These are phyloP conservation scores for Nothophaeocryptopus gaeumannii DNA, from an alignment of 2,329 filamentous ascomycete species.

Conservation along the genomic window DNA sequence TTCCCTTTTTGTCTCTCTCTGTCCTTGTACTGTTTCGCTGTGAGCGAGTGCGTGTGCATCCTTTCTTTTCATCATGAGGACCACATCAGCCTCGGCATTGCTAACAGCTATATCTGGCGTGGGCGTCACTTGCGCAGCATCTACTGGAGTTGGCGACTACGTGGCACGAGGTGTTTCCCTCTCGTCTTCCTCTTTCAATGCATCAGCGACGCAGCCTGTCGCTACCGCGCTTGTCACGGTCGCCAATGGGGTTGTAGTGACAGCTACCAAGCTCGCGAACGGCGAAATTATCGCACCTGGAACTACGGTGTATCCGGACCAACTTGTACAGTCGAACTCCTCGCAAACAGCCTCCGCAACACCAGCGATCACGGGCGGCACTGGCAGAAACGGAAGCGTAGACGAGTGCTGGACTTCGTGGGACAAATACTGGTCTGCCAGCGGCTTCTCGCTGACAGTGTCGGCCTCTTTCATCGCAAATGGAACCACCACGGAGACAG, in stretches of 20 bases:
- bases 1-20: too few species aligned
- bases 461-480: background rate
- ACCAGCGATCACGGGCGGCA: background rate
- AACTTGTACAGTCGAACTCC: background rate
- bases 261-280: slow-evolving; percentile 4
- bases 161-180: slow-evolving; percentile 3
- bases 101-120: too few species aligned
- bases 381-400: background rate
- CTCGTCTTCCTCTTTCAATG: background rate
- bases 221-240: background rate
- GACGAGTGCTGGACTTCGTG: slow-evolving; percentile 4
- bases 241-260: background rate
- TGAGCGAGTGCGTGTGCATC: too few species aligned
- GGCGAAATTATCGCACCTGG: slow-evolving; percentile 1
- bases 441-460: background rate
- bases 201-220: background rate
- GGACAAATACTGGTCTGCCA: slow-evolving; percentile 5
- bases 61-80: too few species aligned
- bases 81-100: too few species aligned
- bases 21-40: too few species aligned
- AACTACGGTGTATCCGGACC: background rate
- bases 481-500: background rate
- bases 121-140: background rate
- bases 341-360: background rate
- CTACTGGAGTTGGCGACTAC: slow-evolving; percentile 4